Percentiles rank a stretch among this genome's conserved stretches.
phyloP scores from a whole-genome alignment of 352 stramenopile species.

The Blastocystis sp. region DNA sequence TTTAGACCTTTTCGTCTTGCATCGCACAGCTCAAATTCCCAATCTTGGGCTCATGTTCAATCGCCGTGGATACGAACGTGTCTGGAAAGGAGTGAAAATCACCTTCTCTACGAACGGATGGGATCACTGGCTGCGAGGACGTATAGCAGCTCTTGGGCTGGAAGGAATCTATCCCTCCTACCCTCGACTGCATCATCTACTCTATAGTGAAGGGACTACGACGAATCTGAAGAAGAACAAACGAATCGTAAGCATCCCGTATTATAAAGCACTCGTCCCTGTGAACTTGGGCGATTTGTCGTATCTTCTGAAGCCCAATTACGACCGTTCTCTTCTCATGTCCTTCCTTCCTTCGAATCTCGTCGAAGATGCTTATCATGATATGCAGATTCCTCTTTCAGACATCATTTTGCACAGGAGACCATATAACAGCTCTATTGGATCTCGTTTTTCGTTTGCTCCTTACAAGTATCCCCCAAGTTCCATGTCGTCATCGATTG shows the following conservation, averaged over 20 bases:
- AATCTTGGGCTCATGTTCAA: constrained; percentile 28
- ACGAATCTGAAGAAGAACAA: neutral
- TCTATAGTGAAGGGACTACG: neutral
- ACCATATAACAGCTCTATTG: neutral
- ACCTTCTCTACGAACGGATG: neutral
- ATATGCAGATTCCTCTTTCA: neutral
- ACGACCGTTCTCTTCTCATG: neutral
- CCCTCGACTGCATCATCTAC: neutral
- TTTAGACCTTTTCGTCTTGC: neutral
- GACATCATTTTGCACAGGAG: neutral
- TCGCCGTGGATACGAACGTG: neutral
- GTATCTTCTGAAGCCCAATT: neutral
- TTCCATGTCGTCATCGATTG: neutral
- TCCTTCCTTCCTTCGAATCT: neutral
- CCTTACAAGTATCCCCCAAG: neutral
- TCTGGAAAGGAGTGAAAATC: neutral
- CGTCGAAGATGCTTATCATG: neutral
- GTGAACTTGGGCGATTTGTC: neutral
- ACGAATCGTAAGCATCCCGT: neutral
- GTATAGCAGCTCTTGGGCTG: neutral
- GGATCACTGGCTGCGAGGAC: neutral
- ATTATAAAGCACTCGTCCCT: neutral
- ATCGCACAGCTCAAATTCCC: neutral
- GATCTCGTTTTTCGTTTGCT: too few relatives aligned
- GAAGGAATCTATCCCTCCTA: neutral